phyloP scores from a whole-genome alignment of 192 early-diverging fungal genomes.

The Obelidium mucronatum region DNA sequence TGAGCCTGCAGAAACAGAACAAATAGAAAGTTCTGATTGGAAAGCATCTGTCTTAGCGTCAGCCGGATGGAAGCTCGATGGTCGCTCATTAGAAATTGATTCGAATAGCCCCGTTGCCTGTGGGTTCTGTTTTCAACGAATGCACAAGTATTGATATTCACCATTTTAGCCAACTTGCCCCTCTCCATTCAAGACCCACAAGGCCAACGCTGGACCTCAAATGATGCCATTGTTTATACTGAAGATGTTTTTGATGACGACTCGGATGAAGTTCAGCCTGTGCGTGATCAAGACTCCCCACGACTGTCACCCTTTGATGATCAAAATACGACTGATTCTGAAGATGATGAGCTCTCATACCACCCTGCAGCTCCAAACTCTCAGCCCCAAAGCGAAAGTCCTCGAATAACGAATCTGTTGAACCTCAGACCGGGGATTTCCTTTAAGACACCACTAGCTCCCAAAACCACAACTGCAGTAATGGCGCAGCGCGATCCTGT shows the following conservation, averaged over 20 bases:
- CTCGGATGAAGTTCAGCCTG: no score
- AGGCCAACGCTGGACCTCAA: neutral
- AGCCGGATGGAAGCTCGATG: conserved; percentile 2
- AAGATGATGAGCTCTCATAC: no score
- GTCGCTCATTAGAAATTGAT: neutral
- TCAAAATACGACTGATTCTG: no score
- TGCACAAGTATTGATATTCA: neutral
- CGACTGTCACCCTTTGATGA: no score
- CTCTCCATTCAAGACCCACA: neutral
- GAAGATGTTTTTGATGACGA: neutral
- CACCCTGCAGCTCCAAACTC: no score
- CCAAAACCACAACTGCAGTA: neutral
- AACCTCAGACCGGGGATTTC: neutral
- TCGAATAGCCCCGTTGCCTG: neutral
- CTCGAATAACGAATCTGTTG: neutral
- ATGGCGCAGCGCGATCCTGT: no score
- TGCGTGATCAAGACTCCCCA: no score
- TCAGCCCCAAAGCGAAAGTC: no score
- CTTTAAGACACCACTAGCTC: conserved; percentile 1
- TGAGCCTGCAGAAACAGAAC: no score
- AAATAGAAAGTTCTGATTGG: conserved; percentile 28
- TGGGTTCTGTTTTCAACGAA: neutral
- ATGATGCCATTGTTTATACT: neutral
- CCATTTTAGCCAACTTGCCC: neutral
- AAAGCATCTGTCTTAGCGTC: neutral